These are phyloP conservation scores for Daldinia sp. DNA, from an alignment of 2,329 filamentous ascomycete species.

Conservation along the genomic window DNA sequence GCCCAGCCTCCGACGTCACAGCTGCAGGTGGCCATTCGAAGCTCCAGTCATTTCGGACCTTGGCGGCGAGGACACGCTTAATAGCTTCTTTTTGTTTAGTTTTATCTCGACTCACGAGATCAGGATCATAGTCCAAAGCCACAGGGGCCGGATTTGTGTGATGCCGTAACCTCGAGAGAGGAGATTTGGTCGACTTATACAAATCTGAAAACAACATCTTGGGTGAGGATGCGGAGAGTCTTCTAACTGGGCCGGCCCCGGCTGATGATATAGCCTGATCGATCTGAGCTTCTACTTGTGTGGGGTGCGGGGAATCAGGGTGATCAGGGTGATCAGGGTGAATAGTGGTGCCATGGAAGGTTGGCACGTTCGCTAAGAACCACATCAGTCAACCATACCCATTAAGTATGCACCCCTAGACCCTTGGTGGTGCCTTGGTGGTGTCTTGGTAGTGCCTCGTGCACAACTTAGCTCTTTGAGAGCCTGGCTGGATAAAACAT, in stretches of 20 bases:
- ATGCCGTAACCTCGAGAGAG: slow-evolving; percentile 60
- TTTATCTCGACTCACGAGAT: slow-evolving; percentile 69
- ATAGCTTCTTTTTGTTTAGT: slow-evolving; percentile 69
- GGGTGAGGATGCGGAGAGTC: slow-evolving; percentile 34
- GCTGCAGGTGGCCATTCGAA: slow-evolving; percentile 62
- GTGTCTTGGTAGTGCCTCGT: slow-evolving; percentile 14
- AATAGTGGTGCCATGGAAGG: slow-evolving; percentile 40
- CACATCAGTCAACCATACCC: slow-evolving; percentile 23
- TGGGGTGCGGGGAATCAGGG: slow-evolving; percentile 45
- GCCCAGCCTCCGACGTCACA: slow-evolving; percentile 11
- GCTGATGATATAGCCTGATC: slow-evolving; percentile 39
- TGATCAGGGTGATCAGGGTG: slow-evolving; percentile 38
- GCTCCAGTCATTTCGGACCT: slow-evolving; percentile 67
- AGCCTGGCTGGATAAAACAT: slow-evolving; percentile 3
- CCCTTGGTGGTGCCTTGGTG: no score
- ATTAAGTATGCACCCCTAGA: slow-evolving; percentile 17
- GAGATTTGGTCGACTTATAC: slow-evolving; percentile 64
- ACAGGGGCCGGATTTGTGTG: slow-evolving; percentile 43
- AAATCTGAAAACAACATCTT: slow-evolving; percentile 68
- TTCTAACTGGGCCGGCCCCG: slow-evolving; percentile 28
- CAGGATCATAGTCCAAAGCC: slow-evolving; percentile 62
- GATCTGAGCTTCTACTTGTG: slow-evolving; percentile 35
- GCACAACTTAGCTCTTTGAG: slow-evolving; percentile 17
- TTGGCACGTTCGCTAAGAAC: slow-evolving; percentile 33
- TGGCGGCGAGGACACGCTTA: slow-evolving; percentile 61